Conservation (phyloP, 1,284 basidiomycete species). For the Termitomyces sp. region DNA sequence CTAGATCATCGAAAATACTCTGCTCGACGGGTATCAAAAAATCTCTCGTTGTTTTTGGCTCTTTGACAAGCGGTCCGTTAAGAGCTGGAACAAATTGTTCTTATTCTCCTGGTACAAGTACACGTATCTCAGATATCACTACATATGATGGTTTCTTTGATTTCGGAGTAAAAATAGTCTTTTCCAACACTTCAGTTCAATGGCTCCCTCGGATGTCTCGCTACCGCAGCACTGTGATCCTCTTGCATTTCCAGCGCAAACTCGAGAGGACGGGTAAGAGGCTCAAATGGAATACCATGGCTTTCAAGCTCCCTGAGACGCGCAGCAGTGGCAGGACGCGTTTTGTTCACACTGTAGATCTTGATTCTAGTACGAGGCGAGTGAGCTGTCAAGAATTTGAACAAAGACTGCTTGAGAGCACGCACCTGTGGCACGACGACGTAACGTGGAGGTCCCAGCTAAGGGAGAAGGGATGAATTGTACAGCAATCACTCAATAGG, state of each 20-base stretch:
- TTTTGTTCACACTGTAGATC: conserved; percentile 47
- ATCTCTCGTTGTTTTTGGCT: not conserved
- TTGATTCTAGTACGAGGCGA: conserved; percentile 33
- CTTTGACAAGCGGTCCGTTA: not conserved
- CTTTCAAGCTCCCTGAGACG: conserved; percentile 38
- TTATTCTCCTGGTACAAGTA: not conserved
- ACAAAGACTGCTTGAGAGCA: not conserved
- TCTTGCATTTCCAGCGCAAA: conserved; percentile 35
- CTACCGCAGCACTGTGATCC: conserved; percentile 32
- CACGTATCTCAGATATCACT: not conserved
- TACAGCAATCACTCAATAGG: not conserved
- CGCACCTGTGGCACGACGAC: conserved; percentile 43
- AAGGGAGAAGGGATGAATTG: not conserved
- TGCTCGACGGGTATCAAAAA: not conserved
- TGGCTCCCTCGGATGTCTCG: conserved; percentile 30
- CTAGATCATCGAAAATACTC: not conserved
- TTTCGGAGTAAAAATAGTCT: not conserved
- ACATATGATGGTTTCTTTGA: not conserved
- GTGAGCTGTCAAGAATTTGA: not conserved
- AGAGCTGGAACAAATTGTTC: not conserved
- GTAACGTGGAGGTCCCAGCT: conserved; percentile 57
- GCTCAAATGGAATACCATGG: conserved; percentile 36
- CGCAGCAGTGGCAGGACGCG: conserved; percentile 36
- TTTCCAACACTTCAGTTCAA: conserved; percentile 6
- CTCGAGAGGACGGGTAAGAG: conserved; percentile 38